Percentiles rank a stretch among this genome's conserved stretches.
Evolutionary conservation across 2,329 filamentous ascomycete genomes (phyloP).

Genomic region (Xylariaceae sp.): DNA sequence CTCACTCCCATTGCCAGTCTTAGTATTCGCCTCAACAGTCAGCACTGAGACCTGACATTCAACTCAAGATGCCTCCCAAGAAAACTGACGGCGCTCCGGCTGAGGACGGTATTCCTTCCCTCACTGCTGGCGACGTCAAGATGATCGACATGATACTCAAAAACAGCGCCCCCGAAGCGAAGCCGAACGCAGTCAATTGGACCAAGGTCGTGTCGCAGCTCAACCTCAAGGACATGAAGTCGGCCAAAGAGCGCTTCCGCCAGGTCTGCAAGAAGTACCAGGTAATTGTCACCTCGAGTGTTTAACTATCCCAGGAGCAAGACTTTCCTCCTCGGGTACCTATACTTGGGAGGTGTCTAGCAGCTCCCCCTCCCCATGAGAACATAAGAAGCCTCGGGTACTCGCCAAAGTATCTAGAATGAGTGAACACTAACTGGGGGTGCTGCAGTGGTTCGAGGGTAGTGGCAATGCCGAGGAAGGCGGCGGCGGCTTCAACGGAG

Average conservation of each 20-base stretch:
- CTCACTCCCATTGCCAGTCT: background rate
- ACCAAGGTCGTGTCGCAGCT: background rate
- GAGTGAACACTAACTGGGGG: background rate
- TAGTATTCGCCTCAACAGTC: background rate
- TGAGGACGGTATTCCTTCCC: background rate
- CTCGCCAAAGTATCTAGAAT: background rate
- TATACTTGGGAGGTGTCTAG: no score
- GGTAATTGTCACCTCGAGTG: no score
- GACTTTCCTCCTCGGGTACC: no score
- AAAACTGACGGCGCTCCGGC: background rate
- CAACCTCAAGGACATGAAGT: background rate
- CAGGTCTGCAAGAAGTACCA: constrained; percentile 14
- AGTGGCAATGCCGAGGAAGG: background rate
- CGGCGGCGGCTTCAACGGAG: no score
- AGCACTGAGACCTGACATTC: background rate
- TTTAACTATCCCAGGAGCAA: no score
- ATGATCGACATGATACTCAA: constrained; percentile 11
- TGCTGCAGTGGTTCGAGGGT: background rate
- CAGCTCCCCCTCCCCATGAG: no score
- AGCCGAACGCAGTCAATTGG: constrained; percentile 3
- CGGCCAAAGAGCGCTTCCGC: constrained; percentile 5
- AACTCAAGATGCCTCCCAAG: constrained; percentile 9
- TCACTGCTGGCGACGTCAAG: background rate
- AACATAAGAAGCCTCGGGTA: background rate
- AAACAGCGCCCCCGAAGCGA: background rate